These are phyloP conservation scores for Calocybe cyanea DNA, from an alignment of 768 basidiomycete species.

Conservation along the genomic window DNA sequence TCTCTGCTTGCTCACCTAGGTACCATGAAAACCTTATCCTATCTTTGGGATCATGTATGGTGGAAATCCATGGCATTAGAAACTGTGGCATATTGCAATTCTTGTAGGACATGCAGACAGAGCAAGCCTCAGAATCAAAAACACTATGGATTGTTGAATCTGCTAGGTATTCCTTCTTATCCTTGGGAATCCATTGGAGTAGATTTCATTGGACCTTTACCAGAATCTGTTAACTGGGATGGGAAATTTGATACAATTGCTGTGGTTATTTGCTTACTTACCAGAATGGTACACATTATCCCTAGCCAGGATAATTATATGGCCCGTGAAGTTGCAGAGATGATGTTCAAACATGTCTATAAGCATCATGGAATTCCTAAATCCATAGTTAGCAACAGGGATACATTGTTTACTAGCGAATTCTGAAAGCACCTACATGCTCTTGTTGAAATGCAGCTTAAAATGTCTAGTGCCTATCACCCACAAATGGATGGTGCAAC, in stretches of 20 bases:
- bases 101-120: neutral
- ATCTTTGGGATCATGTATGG: neutral
- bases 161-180: neutral
- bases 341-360: neutral
- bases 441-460: neutral
- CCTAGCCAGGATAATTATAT: neutral
- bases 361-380: neutral
- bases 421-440: neutral
- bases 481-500: neutral
- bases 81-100: neutral
- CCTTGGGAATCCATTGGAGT: neutral
- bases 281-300: neutral
- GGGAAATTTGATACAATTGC: neutral
- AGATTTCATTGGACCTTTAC: neutral
- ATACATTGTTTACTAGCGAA: neutral
- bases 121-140: neutral
- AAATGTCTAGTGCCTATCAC: neutral
- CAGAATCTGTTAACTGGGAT: neutral
- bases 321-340: neutral
- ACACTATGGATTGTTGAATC: neutral
- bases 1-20: slow-evolving; percentile 23
- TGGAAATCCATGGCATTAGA: neutral
- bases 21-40: slow-evolving; percentile 22
- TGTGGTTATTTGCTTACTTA: neutral
- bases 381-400: neutral